A percentile compares a stretch with the other conserved stretches of the same genome.
Evolutionary conservation across 2,329 filamentous ascomycete species (phyloP).

Genomic region (Onygenales sp.): DNA sequence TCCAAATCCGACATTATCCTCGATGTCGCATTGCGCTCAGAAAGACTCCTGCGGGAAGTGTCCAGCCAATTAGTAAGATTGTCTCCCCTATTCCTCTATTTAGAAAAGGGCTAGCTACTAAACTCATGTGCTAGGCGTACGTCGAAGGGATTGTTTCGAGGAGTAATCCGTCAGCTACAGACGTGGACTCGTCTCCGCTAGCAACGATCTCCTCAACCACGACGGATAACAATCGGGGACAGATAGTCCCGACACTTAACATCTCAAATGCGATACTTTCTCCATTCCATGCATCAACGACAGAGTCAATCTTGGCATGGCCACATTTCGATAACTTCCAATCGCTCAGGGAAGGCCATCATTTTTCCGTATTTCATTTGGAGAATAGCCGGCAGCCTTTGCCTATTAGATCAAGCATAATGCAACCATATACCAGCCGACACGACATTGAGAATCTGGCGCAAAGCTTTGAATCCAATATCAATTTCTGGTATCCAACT

Average conservation of each 20-base stretch:
- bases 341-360: slow-evolving; percentile 34
- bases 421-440: slow-evolving; percentile 35
- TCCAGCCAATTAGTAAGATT: slow-evolving; percentile 30
- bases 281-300: slow-evolving; percentile 43
- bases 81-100: background rate
- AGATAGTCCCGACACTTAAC: slow-evolving; percentile 14
- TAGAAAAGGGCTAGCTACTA: background rate
- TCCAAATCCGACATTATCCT: slow-evolving; percentile 45
- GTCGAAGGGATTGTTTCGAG: background rate
- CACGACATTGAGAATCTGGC: slow-evolving; percentile 36
- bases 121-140: background rate
- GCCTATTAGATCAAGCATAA: slow-evolving; percentile 11
- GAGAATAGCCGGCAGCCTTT: slow-evolving; percentile 36
- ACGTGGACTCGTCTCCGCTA: slow-evolving; percentile 8
- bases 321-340: slow-evolving; percentile 40
- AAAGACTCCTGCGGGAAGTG: slow-evolving; percentile 38
- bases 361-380: slow-evolving; percentile 38
- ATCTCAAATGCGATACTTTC: slow-evolving; percentile 41
- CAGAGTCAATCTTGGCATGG: slow-evolving; percentile 44
- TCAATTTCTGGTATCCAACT: slow-evolving; percentile 48
- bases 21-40: slow-evolving; percentile 41
- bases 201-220: slow-evolving; percentile 10
- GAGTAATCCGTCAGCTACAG: background rate
- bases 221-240: slow-evolving; percentile 12
- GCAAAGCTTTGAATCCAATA: slow-evolving; percentile 35